phyloP scores from a whole-genome alignment of 2,329 filamentous ascomycete genomes.

The Penicillium sp. region DNA sequence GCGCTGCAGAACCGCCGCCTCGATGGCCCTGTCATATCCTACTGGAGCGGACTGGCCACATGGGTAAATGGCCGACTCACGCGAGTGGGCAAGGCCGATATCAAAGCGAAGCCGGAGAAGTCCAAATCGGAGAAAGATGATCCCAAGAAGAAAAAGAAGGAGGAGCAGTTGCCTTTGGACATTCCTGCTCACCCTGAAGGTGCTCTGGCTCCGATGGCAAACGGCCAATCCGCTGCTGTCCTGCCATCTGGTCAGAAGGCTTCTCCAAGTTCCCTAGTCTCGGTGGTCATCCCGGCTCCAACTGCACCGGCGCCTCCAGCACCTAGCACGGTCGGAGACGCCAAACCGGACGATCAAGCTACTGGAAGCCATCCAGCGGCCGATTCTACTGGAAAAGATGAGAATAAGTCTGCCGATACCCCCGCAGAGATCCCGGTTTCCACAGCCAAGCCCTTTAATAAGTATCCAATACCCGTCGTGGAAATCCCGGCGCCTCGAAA shows the following conservation, averaged over 20 bases:
- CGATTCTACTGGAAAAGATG: background rate
- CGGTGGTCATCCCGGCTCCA: background rate
- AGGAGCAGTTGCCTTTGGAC: constrained; percentile 11
- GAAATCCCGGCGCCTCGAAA: constrained; percentile 1
- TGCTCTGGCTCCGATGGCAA: background rate
- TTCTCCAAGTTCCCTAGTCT: background rate
- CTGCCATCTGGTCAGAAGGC: constrained; percentile 5
- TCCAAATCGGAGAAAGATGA: constrained; percentile 41
- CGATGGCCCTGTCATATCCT: constrained; percentile 82
- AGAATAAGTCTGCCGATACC: background rate
- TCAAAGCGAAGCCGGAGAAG: constrained; percentile 36
- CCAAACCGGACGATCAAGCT: background rate
- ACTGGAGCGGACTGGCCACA: constrained; percentile 86
- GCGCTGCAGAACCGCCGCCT: constrained; percentile 82
- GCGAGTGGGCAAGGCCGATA: constrained; percentile 61
- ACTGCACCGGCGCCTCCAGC: background rate
- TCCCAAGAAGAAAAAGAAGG: constrained; percentile 30
- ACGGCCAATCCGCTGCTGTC: background rate
- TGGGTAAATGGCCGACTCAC: constrained; percentile 73
- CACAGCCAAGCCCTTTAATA: background rate
- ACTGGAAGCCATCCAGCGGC: background rate
- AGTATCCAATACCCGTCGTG: constrained; percentile 3
- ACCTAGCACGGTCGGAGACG: background rate
- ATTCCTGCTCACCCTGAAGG: background rate
- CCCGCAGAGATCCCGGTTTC: background rate